Base-by-base conservation (phyloP, 345 rosid genomes). In the Melaleuca alternifolia region DNA sequence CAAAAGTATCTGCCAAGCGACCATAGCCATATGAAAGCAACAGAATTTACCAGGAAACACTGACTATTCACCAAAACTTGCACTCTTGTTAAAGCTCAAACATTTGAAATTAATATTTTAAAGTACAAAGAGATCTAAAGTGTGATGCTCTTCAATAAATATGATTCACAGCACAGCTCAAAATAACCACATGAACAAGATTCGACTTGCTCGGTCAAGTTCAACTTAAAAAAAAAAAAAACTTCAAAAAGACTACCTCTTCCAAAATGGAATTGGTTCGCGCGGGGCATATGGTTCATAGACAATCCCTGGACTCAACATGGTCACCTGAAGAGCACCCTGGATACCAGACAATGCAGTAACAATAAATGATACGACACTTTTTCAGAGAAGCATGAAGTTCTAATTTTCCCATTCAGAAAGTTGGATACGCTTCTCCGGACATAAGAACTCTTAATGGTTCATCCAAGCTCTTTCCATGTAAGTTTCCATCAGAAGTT, bases 251-350 rank as follows among this genome's bases (percentile, higher is more conserved):
- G n/a, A 50, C 61, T 83, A 97, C 99, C 99, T 96, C 88, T 84
- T 86, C 99, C 98, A 97, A 86, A 95, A 92, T 21, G 99, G 84
- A 87, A 97, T 93, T 71, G 88, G 90, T 88, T 94, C 97, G 28
- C 91, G 94, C 62, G 92, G 91, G 85, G 91, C 89, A 89, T 95
- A 97, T 77, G 98, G 98, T 88, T 96, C 99, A 90, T 93, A 93
- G 50, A 97, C 92, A 90, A 96, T 90, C 84, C 99, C 99, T 83
- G 99, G 99, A 89, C 98, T 97, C 12, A 92, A 91, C 90, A 97
- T 90, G 20, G 95, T 85, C 44, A 96, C 91, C 88, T 93, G 90
- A 89, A 94, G 91, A 48, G 95, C 92, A 50, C 95, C 96, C 99
- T 97, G 93, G 90, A 93, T 75, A 61, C 82, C 54, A 59, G 83